Base-by-base conservation (phyloP, 805 yeast genomes). In the Lipomyces yamanashiensis region DNA sequence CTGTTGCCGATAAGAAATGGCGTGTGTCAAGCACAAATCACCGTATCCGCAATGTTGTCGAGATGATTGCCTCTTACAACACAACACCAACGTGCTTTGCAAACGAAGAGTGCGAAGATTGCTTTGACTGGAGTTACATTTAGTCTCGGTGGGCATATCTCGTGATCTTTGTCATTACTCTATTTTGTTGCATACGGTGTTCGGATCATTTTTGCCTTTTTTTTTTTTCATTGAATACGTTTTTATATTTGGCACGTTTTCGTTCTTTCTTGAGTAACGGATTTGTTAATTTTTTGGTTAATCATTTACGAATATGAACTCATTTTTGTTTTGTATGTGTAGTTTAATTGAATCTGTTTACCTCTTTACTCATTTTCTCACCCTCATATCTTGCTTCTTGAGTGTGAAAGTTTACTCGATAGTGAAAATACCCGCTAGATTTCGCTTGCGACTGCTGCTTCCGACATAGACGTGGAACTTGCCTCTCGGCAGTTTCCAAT, bases 21-120 rank as follows among this genome's bases (percentile, higher is more conserved):
- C 88, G 87, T 72, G 92, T 93, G 7, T 91, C 88, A 71, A 78
- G 95, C 74, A 80, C 90, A 65, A 92, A 92, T 75, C 99, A 95
- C 75, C 81, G 98, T 47, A 90, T 95, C 58, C 96, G 90, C 70
- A 89, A 92, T 0, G 97, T 95, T 2, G 91, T 95, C n/a, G 68
- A 66, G 73, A 84, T 95, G n/a, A 78, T 95, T 13, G 73, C 80
- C 71, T 82, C 79, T 2, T 92, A 92, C 74, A 92, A 95, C 69
- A 84, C 81, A 48, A 89, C 96, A 0, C 92, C 99, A 0, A 74
- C 75, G 37, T 93, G 98, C 74, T 52, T 49, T 3, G 54, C 59
- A 7, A 61, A 52, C 9, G 53, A 19, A 17, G 64, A 52, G 36
- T 68, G 71, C 43, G 59, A 54, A 41, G 71, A 68, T 40, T 68